Conservation (phyloP, 2,329 filamentous ascomycete genomes). For the Trichoderma hamatum region DNA sequence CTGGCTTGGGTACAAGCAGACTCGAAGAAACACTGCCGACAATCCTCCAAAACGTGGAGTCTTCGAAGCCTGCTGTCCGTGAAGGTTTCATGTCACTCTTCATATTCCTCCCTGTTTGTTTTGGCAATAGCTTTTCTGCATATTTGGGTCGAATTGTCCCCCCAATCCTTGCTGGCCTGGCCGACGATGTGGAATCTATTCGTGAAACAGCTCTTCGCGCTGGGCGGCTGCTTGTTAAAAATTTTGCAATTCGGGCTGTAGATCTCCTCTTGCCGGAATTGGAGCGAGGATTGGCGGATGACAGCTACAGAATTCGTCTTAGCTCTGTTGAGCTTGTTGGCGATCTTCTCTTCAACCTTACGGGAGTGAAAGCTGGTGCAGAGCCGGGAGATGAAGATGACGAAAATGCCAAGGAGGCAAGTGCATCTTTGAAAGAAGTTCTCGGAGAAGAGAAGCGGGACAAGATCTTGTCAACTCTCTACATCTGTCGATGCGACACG, state of each 20-base stretch:
- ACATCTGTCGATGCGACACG: conserved; percentile 97
- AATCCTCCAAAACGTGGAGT: conserved; percentile 93
- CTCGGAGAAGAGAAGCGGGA: conserved; percentile 96
- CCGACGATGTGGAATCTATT: conserved; percentile 95
- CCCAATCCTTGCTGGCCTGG: conserved; percentile 88
- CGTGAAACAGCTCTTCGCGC: conserved; percentile 94
- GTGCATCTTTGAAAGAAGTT: conserved; percentile 88
- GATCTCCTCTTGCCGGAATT: conserved; percentile 92
- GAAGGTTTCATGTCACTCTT: conserved; percentile 99
- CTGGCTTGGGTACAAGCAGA: conserved; percentile 87
- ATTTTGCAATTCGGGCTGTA: conserved; percentile 93
- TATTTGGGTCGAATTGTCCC: conserved; percentile 96
- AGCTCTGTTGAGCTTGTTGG: conserved; percentile 97
- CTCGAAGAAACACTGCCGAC: conserved; percentile 95
- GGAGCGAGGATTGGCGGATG: conserved; percentile 93
- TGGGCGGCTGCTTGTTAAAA: conserved; percentile 93
- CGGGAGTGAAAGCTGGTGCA: conserved; percentile 80
- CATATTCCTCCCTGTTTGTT: conserved; percentile 98
- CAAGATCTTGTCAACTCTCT: conserved; percentile 94
- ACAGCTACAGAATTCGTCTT: conserved; percentile 95
- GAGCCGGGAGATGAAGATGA: conserved; percentile 82
- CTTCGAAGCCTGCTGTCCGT: conserved; percentile 83
- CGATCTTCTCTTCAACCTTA: conserved; percentile 96
- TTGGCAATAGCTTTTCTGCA: conserved; percentile 96
- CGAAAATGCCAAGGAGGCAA: conserved; percentile 76